Evolutionary conservation across 805 yeast genomes (phyloP).

Genomic region (Metschnikowia proteae): DNA sequence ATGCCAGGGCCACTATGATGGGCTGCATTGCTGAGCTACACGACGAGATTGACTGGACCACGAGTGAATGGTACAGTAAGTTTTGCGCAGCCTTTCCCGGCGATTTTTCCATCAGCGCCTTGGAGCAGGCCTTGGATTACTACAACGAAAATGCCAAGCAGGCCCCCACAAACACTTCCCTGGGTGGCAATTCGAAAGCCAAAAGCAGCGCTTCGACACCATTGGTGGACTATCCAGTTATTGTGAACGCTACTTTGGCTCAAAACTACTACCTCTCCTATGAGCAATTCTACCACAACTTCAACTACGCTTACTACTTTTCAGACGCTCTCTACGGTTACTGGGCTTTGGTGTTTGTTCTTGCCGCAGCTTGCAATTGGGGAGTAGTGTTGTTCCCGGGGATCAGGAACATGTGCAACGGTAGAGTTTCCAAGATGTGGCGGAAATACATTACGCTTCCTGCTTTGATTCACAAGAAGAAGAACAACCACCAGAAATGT

Average conservation of each 20-base stretch:
- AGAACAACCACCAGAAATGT: conserved; percentile 25
- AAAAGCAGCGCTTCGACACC: background rate
- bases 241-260: conserved; percentile 7
- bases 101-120: background rate
- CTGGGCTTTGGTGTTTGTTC: conserved; percentile 13
- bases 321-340: conserved; percentile 11
- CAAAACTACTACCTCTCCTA: conserved; percentile 4
- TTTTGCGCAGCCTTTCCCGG: background rate
- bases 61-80: background rate
- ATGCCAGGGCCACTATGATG: conserved; percentile 6
- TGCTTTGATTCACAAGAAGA: conserved; percentile 29
- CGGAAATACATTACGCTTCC: conserved; percentile 39
- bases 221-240: conserved; percentile 10
- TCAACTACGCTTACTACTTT: conserved; percentile 13
- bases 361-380: conserved; percentile 16
- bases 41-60: background rate
- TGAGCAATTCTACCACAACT: conserved; percentile 7
- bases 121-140: background rate
- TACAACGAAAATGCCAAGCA: background rate
- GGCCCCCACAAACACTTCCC: background rate
- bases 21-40: conserved; percentile 6
- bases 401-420: conserved; percentile 13
- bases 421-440: conserved; percentile 29
- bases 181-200: background rate
- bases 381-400: conserved; percentile 13